Percentiles rank a stretch among this genome's conserved stretches.
Evolutionary conservation across 345 rosid genomes (phyloP).

Genomic region (Cardamine occulta): DNA sequence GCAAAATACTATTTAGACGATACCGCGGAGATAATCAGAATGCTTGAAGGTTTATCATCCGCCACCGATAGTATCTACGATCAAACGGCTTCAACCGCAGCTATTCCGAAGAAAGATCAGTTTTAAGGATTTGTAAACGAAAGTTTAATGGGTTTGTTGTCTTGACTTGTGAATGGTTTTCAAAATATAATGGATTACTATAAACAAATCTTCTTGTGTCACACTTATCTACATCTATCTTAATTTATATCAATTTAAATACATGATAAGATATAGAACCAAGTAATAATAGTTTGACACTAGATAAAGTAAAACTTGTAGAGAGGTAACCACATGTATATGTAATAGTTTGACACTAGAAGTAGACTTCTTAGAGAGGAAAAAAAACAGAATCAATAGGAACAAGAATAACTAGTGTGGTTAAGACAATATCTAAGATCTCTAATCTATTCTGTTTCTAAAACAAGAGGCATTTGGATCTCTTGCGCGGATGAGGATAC

Average conservation of each 20-base stretch:
- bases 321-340: background rate
- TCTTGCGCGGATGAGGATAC: background rate
- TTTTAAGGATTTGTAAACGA: constrained; percentile 31
- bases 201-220: constrained; percentile 9
- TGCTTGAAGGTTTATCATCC: constrained; percentile 67
- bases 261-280: background rate
- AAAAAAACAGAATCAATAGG: background rate
- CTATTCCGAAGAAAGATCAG: background rate
- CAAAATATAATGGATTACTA: constrained; percentile 8
- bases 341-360: background rate
- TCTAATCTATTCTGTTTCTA: background rate
- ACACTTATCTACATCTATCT: background rate
- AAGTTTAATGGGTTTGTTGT: constrained; percentile 11
- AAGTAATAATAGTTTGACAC: background rate
- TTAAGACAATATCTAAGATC: background rate
- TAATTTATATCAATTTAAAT: background rate
- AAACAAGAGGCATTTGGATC: background rate
- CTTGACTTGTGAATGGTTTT: constrained; percentile 35
- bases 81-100: background rate
- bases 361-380: background rate
- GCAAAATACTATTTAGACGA: constrained; percentile 95
- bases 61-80: constrained; percentile 43
- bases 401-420: constrained; percentile 2
- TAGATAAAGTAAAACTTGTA: background rate
- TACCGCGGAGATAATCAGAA: constrained; percentile 70